These are phyloP conservation scores for Verbena officinalis DNA, from an alignment of 257 asterid genomes.

Conservation along the genomic window DNA sequence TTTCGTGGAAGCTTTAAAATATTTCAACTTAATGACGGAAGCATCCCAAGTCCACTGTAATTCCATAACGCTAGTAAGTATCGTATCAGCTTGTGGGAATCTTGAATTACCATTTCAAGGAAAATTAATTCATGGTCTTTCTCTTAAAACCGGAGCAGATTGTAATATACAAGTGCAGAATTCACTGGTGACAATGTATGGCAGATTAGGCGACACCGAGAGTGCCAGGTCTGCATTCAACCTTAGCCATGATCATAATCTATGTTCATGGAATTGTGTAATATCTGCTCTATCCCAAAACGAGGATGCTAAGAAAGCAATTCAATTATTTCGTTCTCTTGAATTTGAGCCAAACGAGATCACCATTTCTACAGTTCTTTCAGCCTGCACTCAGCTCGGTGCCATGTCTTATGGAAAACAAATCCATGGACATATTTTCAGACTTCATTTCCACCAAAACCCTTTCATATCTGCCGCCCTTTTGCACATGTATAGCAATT, in stretches of 20 bases:
- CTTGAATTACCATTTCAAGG: conserved; percentile 52
- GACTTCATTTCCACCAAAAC: conserved; percentile 41
- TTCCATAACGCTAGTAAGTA: conserved; percentile 51
- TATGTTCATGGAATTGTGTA: conserved; percentile 74
- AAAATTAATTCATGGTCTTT: conserved; percentile 49
- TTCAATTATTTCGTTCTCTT: conserved; percentile 48
- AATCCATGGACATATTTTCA: conserved; percentile 59
- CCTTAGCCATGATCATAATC: conserved; percentile 43
- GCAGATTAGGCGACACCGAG: conserved; percentile 55
- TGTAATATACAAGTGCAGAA: conserved; percentile 54
- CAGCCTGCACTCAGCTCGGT: conserved; percentile 67
- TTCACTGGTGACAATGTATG: conserved; percentile 69
- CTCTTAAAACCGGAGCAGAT: conserved; percentile 47
- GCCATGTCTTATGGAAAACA: conserved; percentile 53
- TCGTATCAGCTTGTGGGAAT: conserved; percentile 59
- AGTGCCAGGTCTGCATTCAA: conserved; percentile 59
- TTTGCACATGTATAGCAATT: conserved; percentile 67
- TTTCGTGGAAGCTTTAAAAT: conserved; percentile 52
- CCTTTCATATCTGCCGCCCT: conserved; percentile 59
- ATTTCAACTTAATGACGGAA: conserved; percentile 58
- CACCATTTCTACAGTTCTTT: conserved; percentile 61
- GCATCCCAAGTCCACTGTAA: conserved; percentile 38
- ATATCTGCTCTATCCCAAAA: conserved; percentile 64
- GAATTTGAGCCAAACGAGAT: conserved; percentile 67
- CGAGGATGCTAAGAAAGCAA: conserved; percentile 60